Conservation (phyloP, 345 rosid genomes). For the Nasturtium officinale region DNA sequence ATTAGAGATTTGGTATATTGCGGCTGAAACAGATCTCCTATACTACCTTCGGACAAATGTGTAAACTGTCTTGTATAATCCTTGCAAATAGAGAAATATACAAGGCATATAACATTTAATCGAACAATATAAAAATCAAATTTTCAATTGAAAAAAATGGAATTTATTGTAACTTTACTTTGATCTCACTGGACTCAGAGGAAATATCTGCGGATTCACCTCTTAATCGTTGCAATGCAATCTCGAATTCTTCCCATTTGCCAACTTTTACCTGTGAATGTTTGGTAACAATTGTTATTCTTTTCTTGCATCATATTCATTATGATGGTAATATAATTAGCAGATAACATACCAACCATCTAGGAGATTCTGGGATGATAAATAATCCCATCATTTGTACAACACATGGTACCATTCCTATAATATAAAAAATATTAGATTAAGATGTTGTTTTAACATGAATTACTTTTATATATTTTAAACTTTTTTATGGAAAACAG, state of each 20-base stretch:
- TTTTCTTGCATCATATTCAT: background rate
- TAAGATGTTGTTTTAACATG: background rate
- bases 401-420: conserved; percentile 37
- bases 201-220: conserved; percentile 57
- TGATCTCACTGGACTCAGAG: conserved; percentile 58
- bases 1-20: conserved; percentile 45
- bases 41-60: conserved; percentile 39
- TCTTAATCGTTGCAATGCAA: conserved; percentile 52
- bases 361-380: conserved; percentile 42
- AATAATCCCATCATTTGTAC: conserved; percentile 32
- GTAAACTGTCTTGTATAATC: conserved; percentile 48
- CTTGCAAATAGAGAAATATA: conserved; percentile 18
- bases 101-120: background rate
- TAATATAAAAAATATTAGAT: background rate
- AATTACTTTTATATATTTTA: background rate
- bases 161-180: conserved; percentile 41
- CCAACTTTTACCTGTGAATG: conserved; percentile 59
- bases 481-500: background rate
- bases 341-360: conserved; percentile 39
- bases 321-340: background rate
- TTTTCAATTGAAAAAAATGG: background rate
- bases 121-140: background rate
- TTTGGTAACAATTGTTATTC: background rate
- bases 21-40: conserved; percentile 42
- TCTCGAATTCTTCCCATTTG: conserved; percentile 51